Evolutionary conservation across 2,329 filamentous ascomycete genomes (phyloP), one percentile per base, ranked within the genome.

Genomic region (Thielaviopsis ethacetica): DNA sequence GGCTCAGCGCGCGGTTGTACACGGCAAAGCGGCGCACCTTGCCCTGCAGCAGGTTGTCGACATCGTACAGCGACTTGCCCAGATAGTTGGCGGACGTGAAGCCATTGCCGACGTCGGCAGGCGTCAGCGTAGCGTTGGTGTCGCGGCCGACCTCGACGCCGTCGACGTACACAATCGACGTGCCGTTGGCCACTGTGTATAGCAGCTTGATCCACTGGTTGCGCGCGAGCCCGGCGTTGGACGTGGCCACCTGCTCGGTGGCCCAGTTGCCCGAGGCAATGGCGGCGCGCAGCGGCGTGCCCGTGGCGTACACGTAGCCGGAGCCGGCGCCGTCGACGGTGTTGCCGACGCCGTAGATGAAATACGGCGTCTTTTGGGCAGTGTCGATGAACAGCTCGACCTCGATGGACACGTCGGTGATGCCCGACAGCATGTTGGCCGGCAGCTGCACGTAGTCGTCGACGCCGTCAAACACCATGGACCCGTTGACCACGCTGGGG

Each of bases 141-240:
- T 50, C 26, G 17, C 59, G 58, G 1, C 54, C 61, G 22, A 57
- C 63, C 24, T 56, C 56, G 44, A 71, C 70, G 57, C 70, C 68
- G 58, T 72, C 67, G 19, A 76, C 64, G 26, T 71, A 67, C 24
- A 68, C 62, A 5, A 66, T 65, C 41, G 61, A 50, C 2, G 62
- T 63, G 3, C 59, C 50, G 24, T 62, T 61, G n/a, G 54, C 41
- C 24, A 66, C 56, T 6, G 62, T 62, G 51, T 64, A 66, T 1
- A 62, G 58, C 21, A 66, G 44, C 41, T 63, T 62, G 38, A 62
- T 27, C 65, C 65, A 66, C 27, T 51, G 51, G n/a, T 61, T 61
- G 15, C 57, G 57, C 3, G 64, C 63, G 9, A 66, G 61, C 17
- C 64, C 60, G 10, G 52, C 47, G 22, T 54, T 47, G n/a, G 63